Evolutionary conservation across 73 alveolate species (phyloP).

Genomic region (Halteria grandinella): DNA sequence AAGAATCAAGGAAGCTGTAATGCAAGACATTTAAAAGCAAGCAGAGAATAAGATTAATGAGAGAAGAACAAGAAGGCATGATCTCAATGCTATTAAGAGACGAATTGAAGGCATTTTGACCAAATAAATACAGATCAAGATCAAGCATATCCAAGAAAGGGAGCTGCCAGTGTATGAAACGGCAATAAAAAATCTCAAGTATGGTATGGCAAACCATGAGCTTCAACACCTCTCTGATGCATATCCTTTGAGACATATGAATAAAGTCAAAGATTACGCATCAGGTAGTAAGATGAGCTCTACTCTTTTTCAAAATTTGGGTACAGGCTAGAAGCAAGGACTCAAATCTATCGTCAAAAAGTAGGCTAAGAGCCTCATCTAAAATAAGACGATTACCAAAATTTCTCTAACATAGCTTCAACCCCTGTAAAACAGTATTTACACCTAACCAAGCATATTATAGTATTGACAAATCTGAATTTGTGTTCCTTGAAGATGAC

Average conservation of each 20-base stretch:
- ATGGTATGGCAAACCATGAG: constrained; percentile 61
- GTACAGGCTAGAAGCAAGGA: constrained; percentile 50
- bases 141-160: not conserved
- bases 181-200: constrained; percentile 28
- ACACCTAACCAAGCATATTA: not conserved
- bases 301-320: constrained; percentile 49
- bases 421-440: constrained; percentile 22
- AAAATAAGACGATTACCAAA: constrained; percentile 35
- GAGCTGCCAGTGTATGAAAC: constrained; percentile 1
- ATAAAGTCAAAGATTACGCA: constrained; percentile 25
- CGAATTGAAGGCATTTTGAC: constrained; percentile 4
- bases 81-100: constrained; percentile 27
- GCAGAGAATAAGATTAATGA: constrained; percentile 47
- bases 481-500: constrained; percentile 52
- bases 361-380: constrained; percentile 4
- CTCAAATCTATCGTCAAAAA: constrained; percentile 44
- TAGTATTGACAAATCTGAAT: constrained; percentile 42
- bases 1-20: constrained; percentile 41
- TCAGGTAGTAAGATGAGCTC: constrained; percentile 27
- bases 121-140: not conserved
- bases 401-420: not conserved
- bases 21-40: constrained; percentile 4
- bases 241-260: constrained; percentile 36
- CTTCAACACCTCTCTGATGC: constrained; percentile 54
- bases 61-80: constrained; percentile 51